Conservation (phyloP, 2,329 filamentous ascomycete genomes). For the Passalora sequoiae region DNA sequence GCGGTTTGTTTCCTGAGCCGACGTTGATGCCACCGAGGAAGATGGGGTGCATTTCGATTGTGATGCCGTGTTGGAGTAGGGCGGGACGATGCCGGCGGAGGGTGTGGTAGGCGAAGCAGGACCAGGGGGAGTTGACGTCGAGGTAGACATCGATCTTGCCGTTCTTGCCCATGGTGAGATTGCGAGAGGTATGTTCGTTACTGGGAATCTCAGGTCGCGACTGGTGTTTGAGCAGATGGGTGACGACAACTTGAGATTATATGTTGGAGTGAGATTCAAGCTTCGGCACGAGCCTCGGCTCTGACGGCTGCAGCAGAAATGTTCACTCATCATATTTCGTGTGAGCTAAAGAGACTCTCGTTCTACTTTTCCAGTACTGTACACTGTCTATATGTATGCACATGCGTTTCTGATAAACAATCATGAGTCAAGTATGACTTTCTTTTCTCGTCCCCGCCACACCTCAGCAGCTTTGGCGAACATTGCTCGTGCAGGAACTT, state of each 20-base stretch:
- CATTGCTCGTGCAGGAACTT: conserved; percentile 73
- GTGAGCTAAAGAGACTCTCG: no score
- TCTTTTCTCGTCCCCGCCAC: conserved; percentile 30
- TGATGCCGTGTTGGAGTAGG: conserved; percentile 12
- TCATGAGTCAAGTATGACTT: conserved; percentile 14
- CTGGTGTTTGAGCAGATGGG: neutral
- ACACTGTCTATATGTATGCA: conserved; percentile 10
- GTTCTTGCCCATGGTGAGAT: conserved; percentile 22
- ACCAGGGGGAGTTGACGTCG: conserved; percentile 47
- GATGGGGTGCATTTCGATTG: conserved; percentile 56
- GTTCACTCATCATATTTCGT: conserved; percentile 7
- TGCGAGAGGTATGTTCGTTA: neutral
- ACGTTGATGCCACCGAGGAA: conserved; percentile 54
- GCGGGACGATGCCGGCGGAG: conserved; percentile 14
- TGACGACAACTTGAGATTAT: neutral
- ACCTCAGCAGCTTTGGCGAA: conserved; percentile 57
- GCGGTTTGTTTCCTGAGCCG: conserved; percentile 59
- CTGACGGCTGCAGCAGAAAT: neutral
- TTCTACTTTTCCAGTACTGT: no score
- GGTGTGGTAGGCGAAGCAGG: conserved; percentile 14
- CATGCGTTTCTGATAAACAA: neutral
- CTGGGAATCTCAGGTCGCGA: no score
- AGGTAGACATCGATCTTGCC: conserved; percentile 60
- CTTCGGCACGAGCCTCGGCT: conserved; percentile 1
- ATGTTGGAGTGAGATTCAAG: conserved; percentile 1